Conservation (phyloP, 257 asterid species). For the Salvia miltiorrhiza region DNA sequence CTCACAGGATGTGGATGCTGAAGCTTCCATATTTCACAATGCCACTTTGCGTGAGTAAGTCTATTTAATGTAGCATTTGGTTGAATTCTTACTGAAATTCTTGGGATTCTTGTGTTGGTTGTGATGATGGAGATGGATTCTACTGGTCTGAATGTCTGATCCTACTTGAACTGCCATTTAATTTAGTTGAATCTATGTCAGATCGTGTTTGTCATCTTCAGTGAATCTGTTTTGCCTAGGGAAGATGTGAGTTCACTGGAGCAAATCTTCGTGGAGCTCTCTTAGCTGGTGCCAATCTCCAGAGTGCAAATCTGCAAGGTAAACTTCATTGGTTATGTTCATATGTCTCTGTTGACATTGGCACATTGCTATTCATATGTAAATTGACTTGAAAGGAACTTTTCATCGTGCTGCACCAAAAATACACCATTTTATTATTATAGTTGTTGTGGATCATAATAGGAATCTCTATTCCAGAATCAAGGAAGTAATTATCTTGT, state of each 20-base stretch:
- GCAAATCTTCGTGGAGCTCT: slow-evolving; percentile 95
- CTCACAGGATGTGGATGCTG: slow-evolving; percentile 92
- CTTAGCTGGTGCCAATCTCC: slow-evolving; percentile 91
- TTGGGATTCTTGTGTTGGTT: slow-evolving; percentile 3
- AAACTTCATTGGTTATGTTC: slow-evolving; percentile 8
- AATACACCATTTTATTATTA: neutral
- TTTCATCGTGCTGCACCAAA: neutral
- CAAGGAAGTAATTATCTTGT: neutral
- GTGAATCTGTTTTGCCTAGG: slow-evolving; percentile 42
- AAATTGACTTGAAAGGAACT: neutral
- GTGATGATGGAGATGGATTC: neutral
- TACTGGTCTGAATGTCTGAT: neutral
- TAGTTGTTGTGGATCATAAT: neutral
- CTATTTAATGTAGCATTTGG: slow-evolving; percentile 3
- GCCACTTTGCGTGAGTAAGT: slow-evolving; percentile 91
- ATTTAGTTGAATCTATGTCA: neutral
- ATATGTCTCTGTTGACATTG: neutral
- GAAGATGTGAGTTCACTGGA: slow-evolving; percentile 93
- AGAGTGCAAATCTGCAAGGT: slow-evolving; percentile 97
- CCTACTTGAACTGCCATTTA: slow-evolving; percentile 5
- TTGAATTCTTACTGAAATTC: neutral
- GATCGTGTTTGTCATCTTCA: slow-evolving; percentile 23
- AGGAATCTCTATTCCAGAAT: neutral
- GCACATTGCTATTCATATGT: neutral
- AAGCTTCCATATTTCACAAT: slow-evolving; percentile 82